phyloP scores from a whole-genome alignment of 2,329 filamentous ascomycete genomes.

The Microsporum canis region DNA sequence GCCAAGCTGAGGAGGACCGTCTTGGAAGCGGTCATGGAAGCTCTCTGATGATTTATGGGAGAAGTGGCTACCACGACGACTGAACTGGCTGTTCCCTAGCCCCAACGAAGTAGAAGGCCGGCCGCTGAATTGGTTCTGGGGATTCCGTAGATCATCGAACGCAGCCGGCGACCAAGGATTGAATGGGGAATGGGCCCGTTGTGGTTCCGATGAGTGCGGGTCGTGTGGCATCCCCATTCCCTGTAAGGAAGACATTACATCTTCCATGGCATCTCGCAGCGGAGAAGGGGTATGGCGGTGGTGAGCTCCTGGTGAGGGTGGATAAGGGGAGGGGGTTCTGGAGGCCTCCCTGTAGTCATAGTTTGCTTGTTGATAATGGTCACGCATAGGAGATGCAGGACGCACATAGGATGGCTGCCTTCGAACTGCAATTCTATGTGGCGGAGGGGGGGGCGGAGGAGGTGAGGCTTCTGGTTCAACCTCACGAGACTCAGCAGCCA shows the following conservation, averaged over 20 bases:
- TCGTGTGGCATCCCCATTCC: conserved; percentile 61
- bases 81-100: conserved; percentile 43
- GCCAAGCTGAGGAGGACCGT: conserved; percentile 59
- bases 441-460: conserved; percentile 72
- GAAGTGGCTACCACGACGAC: conserved; percentile 41
- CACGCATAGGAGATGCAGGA: conserved; percentile 20
- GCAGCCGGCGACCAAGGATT: conserved; percentile 87
- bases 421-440: conserved; percentile 52
- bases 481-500: conserved; percentile 23
- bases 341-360: conserved; percentile 29
- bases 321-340: conserved; percentile 39
- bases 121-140: conserved; percentile 25
- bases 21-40: conserved; percentile 42
- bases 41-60: conserved; percentile 39
- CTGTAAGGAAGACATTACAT: conserved; percentile 89
- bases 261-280: conserved; percentile 89
- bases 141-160: conserved; percentile 48
- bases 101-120: conserved; percentile 67
- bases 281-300: conserved; percentile 77
- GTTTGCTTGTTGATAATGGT: conserved; percentile 29
- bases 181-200: conserved; percentile 39
- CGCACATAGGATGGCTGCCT: conserved; percentile 20
- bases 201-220: conserved; percentile 41
- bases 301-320: conserved; percentile 51
- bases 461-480: conserved; percentile 57